Conservation (phyloP, 2,329 filamentous ascomycete genomes). For the Monosporascus sp. region DNA sequence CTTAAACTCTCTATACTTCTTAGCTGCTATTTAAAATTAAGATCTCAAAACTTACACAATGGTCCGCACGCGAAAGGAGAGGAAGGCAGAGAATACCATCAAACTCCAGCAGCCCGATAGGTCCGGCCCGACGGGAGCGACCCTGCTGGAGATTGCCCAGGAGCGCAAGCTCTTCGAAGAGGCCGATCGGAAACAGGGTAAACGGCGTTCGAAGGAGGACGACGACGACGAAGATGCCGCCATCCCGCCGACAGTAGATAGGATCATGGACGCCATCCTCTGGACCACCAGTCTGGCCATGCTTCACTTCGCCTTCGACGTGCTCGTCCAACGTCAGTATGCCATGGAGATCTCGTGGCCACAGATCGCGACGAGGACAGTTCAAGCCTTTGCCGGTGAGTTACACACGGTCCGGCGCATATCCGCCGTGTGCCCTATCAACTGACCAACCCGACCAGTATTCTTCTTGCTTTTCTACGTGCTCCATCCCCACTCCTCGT, state of each 20-base stretch:
- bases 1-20: too few species aligned
- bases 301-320: slow-evolving; percentile 73
- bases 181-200: slow-evolving; percentile 36
- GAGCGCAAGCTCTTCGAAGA: slow-evolving; percentile 54
- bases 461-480: slow-evolving; percentile 51
- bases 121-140: slow-evolving; percentile 55
- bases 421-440: too few species aligned
- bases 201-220: slow-evolving; percentile 25
- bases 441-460: slow-evolving; percentile 31
- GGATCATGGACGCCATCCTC: slow-evolving; percentile 50
- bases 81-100: slow-evolving; percentile 43
- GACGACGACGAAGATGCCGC: slow-evolving; percentile 27
- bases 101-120: slow-evolving; percentile 66
- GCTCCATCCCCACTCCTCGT: slow-evolving; percentile 48
- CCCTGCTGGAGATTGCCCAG: slow-evolving; percentile 67
- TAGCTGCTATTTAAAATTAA: too few species aligned
- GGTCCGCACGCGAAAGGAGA: slow-evolving; percentile 45
- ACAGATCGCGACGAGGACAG: slow-evolving; percentile 46
- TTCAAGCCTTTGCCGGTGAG: slow-evolving; percentile 49
- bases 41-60: slow-evolving; percentile 26
- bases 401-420: neutral
- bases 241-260: slow-evolving; percentile 40
- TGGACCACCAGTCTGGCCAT: slow-evolving; percentile 61
- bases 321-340: slow-evolving; percentile 75
- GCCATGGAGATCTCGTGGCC: slow-evolving; percentile 59